Conservation (phyloP, 306 rosid genomes). For the Prunus fruticosa region DNA sequence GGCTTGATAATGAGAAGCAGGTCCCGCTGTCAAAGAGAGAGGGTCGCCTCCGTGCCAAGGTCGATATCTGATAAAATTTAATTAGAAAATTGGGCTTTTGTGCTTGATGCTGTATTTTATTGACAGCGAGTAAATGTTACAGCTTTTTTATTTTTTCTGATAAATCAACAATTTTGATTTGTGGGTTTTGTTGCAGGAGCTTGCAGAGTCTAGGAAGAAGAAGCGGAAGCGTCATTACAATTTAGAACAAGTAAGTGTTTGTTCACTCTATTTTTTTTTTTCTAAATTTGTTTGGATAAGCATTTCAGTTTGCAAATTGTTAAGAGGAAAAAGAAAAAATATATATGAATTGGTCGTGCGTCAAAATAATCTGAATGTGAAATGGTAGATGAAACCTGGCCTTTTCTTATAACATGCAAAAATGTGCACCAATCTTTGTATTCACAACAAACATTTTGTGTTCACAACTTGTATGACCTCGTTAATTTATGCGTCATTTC, state of each 20-base stretch:
- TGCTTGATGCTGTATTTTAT: background rate
- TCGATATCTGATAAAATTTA: constrained; percentile 10
- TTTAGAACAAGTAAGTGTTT: constrained; percentile 66
- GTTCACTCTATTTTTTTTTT: background rate
- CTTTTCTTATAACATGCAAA: background rate
- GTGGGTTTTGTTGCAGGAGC: constrained; percentile 52
- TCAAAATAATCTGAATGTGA: background rate
- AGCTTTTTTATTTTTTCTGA: background rate
- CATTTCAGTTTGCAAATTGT: background rate
- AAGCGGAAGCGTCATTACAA: constrained; percentile 73
- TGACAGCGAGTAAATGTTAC: background rate
- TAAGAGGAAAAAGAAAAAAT: background rate
- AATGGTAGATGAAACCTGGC: background rate
- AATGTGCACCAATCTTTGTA: background rate
- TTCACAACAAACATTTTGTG: background rate
- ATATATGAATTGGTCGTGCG: background rate
- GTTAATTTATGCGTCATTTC: background rate
- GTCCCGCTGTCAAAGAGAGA: constrained; percentile 54
- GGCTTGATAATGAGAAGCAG: constrained; percentile 25
- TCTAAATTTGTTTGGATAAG: background rate
- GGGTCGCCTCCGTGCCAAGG: constrained; percentile 76
- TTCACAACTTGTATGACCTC: background rate
- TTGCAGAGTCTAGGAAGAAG: constrained; percentile 82
- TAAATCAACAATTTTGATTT: background rate
- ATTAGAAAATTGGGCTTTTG: background rate